These are phyloP conservation scores for Knufia petricola DNA, from an alignment of 2,329 filamentous ascomycete genomes.

Conservation along the genomic window DNA sequence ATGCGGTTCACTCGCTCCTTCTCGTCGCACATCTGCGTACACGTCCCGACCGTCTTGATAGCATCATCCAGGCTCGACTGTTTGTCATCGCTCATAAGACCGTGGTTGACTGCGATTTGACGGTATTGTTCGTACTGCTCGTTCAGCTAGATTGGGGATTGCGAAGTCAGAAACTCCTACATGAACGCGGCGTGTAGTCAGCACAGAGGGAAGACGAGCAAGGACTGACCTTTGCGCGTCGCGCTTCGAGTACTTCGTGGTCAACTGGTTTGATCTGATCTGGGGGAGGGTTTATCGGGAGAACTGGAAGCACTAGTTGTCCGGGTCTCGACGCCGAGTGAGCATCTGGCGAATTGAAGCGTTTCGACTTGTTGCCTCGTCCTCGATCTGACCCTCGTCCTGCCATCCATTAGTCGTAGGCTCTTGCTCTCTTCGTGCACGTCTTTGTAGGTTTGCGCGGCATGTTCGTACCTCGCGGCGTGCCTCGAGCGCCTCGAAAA, in stretches of 20 bases:
- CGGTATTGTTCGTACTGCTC: slow-evolving; percentile 41
- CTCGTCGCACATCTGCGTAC: slow-evolving; percentile 55
- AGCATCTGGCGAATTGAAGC: slow-evolving; percentile 14
- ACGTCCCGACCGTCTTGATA: slow-evolving; percentile 52
- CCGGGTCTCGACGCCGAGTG: background rate
- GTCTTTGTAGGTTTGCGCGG: background rate
- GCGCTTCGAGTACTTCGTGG: background rate
- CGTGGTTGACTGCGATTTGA: slow-evolving; percentile 42
- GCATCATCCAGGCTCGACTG: slow-evolving; percentile 52
- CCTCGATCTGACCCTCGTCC: slow-evolving; percentile 13
- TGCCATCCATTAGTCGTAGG: slow-evolving; percentile 1
- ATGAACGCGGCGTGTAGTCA: slow-evolving; percentile 14
- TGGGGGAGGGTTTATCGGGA: background rate
- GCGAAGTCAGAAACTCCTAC: slow-evolving; percentile 23
- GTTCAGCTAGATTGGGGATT: slow-evolving; percentile 35
- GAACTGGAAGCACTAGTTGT: slow-evolving; percentile 10
- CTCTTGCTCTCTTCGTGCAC: too few species aligned
- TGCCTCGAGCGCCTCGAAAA: slow-evolving; percentile 1
- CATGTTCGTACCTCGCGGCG: background rate
- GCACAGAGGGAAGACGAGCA: slow-evolving; percentile 12
- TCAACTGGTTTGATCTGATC: slow-evolving; percentile 3
- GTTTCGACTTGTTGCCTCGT: slow-evolving; percentile 15
- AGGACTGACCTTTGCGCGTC: slow-evolving; percentile 16
- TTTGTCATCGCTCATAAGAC: slow-evolving; percentile 49
- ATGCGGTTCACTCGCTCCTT: slow-evolving; percentile 54